Conservation (phyloP, 2,329 filamentous ascomycete genomes). For the Triangularia verruculosa region DNA sequence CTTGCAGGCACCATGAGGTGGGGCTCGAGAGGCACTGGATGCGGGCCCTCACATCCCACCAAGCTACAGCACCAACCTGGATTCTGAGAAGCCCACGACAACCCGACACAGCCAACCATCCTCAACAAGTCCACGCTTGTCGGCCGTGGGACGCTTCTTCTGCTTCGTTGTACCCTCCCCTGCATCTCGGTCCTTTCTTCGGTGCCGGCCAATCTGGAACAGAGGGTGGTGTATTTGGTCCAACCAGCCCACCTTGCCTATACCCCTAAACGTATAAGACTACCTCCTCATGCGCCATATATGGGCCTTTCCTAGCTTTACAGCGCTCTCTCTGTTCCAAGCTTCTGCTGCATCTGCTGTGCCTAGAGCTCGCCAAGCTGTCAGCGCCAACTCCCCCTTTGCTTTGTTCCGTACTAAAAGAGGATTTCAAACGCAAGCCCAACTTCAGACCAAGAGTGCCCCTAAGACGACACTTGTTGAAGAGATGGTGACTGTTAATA, state of each 20-base stretch:
- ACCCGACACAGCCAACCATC: not conserved
- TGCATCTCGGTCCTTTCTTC: not conserved
- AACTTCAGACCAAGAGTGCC: conserved; percentile 1
- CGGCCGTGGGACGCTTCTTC: not conserved
- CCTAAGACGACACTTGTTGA: conserved; percentile 17
- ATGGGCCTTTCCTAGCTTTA: conserved; percentile 22
- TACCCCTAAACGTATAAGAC: not conserved
- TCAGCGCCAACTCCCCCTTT: conserved; percentile 6
- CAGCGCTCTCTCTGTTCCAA: conserved; percentile 16
- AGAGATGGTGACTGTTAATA: conserved; percentile 75
- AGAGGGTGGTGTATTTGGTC: conserved; percentile 3
- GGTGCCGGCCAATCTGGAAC: conserved; percentile 4
- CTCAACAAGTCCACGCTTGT: not conserved
- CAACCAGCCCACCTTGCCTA: conserved; percentile 1
- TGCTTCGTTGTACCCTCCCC: not conserved
- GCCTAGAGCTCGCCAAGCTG: conserved; percentile 12
- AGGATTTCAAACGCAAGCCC: conserved; percentile 1
- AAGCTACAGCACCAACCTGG: not conserved
- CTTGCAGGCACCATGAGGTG: not conserved
- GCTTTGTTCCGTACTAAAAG: conserved; percentile 14
- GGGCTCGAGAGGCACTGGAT: not conserved
- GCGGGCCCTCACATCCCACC: not conserved
- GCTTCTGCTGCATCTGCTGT: conserved; percentile 9
- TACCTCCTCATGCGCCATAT: conserved; percentile 27
- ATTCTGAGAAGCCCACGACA: not conserved